These are phyloP conservation scores for Aspergillus melleus DNA, from an alignment of 2,329 filamentous ascomycete genomes.

Conservation along the genomic window DNA sequence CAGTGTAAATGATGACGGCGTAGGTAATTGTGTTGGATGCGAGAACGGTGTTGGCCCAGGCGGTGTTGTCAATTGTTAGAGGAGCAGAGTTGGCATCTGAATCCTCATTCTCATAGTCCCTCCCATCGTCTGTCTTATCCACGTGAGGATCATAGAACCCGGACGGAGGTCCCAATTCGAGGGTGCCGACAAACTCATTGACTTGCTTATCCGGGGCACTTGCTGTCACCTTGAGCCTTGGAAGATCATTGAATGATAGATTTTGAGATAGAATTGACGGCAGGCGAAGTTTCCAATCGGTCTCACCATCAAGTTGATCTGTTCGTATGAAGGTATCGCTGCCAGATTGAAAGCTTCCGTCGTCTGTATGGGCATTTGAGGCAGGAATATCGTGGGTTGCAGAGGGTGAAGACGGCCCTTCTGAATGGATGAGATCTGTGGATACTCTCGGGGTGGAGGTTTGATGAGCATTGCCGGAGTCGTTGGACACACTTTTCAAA, in stretches of 20 bases:
- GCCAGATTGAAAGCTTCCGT: conserved; percentile 38
- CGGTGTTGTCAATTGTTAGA: conserved; percentile 92
- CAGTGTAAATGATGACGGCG: conserved; percentile 91
- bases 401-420: conserved; percentile 17
- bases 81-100: conserved; percentile 60
- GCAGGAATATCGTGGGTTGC: conserved; percentile 11
- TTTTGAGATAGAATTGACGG: conserved; percentile 83
- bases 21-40: conserved; percentile 88
- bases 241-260: conserved; percentile 71
- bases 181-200: conserved; percentile 89
- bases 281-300: conserved; percentile 94
- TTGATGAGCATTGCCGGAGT: conserved; percentile 32
- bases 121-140: conserved; percentile 28
- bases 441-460: conserved; percentile 23
- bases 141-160: conserved; percentile 48
- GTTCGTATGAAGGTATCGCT: conserved; percentile 97
- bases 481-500: conserved; percentile 74
- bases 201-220: conserved; percentile 92
- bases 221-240: conserved; percentile 67
- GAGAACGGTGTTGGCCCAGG: conserved; percentile 97
- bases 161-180: conserved; percentile 67
- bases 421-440: conserved; percentile 27
- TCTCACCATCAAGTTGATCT: conserved; percentile 95
- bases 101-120: conserved; percentile 20
- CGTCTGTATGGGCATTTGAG: conserved; percentile 22